Percentiles rank a stretch among this genome's conserved stretches.
phyloP scores from a whole-genome alignment of 2,329 filamentous ascomycete genomes.

The Diplodia corticola region DNA sequence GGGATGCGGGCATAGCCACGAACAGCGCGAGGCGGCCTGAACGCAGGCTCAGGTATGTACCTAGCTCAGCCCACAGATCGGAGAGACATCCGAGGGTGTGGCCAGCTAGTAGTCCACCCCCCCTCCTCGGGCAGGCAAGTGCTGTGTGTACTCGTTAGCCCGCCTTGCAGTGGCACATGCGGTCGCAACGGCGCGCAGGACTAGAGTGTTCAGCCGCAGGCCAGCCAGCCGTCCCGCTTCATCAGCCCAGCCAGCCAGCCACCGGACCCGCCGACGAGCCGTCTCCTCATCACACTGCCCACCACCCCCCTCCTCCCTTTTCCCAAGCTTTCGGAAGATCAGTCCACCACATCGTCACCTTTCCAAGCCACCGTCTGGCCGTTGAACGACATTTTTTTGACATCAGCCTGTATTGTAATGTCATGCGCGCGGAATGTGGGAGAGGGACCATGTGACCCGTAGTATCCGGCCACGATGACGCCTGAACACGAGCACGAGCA shows the following conservation, averaged over 20 bases:
- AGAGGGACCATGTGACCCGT: not conserved
- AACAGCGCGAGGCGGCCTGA: not conserved
- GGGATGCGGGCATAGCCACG: not conserved
- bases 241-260: not conserved
- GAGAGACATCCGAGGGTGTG: not conserved
- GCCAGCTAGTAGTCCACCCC: not conserved
- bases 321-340: not conserved
- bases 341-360: not conserved
- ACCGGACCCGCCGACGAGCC: not conserved
- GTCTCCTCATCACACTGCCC: too few species aligned
- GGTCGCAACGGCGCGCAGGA: not conserved
- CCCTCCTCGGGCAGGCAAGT: too few species aligned
- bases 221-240: not conserved
- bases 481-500: not conserved
- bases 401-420: not conserved
- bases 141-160: not conserved
- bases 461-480: not conserved
- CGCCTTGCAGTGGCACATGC: not conserved
- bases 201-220: not conserved
- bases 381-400: not conserved
- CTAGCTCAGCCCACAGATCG: not conserved
- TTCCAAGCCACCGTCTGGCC: not conserved
- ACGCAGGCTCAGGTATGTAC: not conserved
- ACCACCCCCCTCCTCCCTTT: too few species aligned
- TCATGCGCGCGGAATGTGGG: not conserved